Base-by-base conservation (phyloP, 768 basidiomycete genomes). In the Tylopilus intermedius region DNA sequence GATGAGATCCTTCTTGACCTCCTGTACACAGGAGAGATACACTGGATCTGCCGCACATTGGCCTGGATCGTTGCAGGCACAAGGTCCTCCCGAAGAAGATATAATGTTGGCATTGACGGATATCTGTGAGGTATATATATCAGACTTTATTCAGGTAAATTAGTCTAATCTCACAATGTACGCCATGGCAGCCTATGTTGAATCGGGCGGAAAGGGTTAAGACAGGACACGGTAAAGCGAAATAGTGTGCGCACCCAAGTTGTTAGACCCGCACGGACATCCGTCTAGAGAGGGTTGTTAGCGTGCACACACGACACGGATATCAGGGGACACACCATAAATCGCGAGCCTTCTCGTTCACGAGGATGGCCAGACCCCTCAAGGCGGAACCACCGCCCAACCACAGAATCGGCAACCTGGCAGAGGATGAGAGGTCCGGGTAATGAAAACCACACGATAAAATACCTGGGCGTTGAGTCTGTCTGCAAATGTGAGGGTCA, bases 71-170 rank as follows among this genome's bases (percentile, higher is more conserved):
- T 79, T 73, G 72, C 90, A 94, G 38, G 80, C 86, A 61, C 90
- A 93, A 4, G 89, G 84, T 50, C 90, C 91, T 43, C 90, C 91
- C 1, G 85, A 78, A 59, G 84, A 81, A 3, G 82, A 76, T 32
- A 94, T 65, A 58, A 94, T 90, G 14, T 84, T 74, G 5, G 90
- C 88, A 62, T 94, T 94, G 62, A 94, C 90, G 24, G 88, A 87
- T 56, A 90, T 89, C 86, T 89, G 8, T 21, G 55, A 15, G 5
- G 14, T 4, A 32, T 21, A 30, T 27, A 13, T 47, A 56, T 53
- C 48, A 56, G 50, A 37, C 10, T 0, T 21, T 22, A n/a, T 27
- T 7, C 21, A 3, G 2, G 44, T 6, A 26, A 15, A 6, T 33
- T 33, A 46, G 5, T 29, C 51, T 49, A 40, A 21, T 62, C 82